Conservation (phyloP, 805 yeast genomes). For the Kodamaea fukazawae region DNA sequence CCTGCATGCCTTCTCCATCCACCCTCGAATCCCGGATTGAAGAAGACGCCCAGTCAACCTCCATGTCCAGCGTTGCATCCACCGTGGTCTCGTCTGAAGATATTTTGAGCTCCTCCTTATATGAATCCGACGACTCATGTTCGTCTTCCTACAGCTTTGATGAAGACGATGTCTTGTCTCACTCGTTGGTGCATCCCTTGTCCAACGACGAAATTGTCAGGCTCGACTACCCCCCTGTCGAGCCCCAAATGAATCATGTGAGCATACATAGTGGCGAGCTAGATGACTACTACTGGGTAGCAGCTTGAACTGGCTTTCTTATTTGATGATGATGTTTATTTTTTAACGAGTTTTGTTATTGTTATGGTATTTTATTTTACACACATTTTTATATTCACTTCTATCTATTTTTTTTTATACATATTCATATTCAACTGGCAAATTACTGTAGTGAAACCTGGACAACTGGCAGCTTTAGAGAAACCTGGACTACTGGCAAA, state of each 20-base stretch:
- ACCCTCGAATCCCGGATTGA: background rate
- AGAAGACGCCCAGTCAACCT: background rate
- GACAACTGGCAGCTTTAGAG: too few relatives aligned
- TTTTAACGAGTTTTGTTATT: too few relatives aligned
- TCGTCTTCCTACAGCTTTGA: conserved; percentile 15
- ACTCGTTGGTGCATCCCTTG: conserved; percentile 18
- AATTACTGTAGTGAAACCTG: too few relatives aligned
- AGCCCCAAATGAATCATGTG: conserved; percentile 5
- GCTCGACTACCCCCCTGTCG: conserved; percentile 7
- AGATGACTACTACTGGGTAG: conserved; percentile 22
- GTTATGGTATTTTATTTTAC: too few relatives aligned
- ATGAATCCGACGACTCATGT: conserved; percentile 15
- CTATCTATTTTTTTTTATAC: too few relatives aligned
- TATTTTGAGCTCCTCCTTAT: conserved; percentile 19
- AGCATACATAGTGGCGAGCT: conserved; percentile 11
- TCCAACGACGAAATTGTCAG: conserved; percentile 21
- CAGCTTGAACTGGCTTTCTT: conserved; percentile 6
- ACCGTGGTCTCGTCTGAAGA: conserved; percentile 17
- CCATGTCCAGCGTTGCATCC: conserved; percentile 4
- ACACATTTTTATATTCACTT: too few relatives aligned
- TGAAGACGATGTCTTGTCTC: conserved; percentile 16
- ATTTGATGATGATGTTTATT: too few relatives aligned
- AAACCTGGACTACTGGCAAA: too few relatives aligned
- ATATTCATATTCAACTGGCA: too few relatives aligned
- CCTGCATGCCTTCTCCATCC: background rate